These are phyloP conservation scores for Arthrocladium fulminans DNA, from an alignment of 2,329 filamentous ascomycete genomes.

Conservation along the genomic window DNA sequence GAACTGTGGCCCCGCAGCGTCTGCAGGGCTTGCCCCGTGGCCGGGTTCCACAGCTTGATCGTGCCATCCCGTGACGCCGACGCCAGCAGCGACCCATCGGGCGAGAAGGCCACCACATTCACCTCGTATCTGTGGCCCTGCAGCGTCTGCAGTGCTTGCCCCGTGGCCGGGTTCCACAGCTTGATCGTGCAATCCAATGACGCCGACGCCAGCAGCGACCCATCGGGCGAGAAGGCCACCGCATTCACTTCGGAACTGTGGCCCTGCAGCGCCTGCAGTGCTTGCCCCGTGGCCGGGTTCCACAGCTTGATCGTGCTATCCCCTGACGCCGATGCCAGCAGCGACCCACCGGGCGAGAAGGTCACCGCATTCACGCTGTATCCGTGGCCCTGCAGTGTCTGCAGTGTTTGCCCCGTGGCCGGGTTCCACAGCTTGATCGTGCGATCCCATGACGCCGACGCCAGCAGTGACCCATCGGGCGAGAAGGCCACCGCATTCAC, in stretches of 20 bases:
- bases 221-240: neutral
- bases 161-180: neutral
- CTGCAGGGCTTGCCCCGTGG: neutral
- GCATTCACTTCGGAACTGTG: neutral
- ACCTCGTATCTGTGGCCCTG: neutral
- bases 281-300: conserved; percentile 1
- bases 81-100: neutral
- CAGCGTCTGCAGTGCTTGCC: neutral
- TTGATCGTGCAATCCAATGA: neutral
- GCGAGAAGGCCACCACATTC: neutral
- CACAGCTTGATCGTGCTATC: neutral
- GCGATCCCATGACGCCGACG: conserved; percentile 2
- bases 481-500: neutral
- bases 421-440: conserved; percentile 15
- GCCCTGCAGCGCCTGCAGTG: neutral
- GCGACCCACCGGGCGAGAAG: conserved; percentile 17
- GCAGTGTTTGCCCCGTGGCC: neutral
- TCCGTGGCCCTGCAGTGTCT: conserved; percentile 1
- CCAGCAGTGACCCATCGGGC: neutral
- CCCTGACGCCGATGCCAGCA: conserved; percentile 13
- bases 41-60: conserved; percentile 13
- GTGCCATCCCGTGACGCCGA: conserved; percentile 9
- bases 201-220: neutral
- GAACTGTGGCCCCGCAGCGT: neutral
- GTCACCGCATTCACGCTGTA: conserved; percentile 10